A percentile compares a stretch with the other conserved stretches of the same genome.
phyloP scores from a whole-genome alignment of 306 rosid species.

The Glycine tomentella region DNA sequence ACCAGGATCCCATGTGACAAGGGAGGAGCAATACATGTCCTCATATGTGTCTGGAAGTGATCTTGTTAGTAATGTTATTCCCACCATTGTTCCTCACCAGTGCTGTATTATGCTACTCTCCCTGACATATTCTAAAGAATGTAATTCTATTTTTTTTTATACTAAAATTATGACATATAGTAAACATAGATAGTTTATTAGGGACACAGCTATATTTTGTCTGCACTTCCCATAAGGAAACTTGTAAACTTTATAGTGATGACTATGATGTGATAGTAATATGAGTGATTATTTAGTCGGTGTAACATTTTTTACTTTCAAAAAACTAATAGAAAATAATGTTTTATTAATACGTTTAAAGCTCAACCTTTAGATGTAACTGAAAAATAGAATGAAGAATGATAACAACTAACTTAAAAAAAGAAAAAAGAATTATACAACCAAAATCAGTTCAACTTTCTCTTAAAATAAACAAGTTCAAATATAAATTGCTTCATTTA shows the following conservation, averaged over 20 bases:
- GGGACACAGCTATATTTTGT: not conserved
- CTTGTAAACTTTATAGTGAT: slow-evolving; percentile 39
- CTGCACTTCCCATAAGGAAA: slow-evolving; percentile 5
- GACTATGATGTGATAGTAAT: no score
- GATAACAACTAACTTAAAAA: not conserved
- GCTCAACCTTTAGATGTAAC: no score
- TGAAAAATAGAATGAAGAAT: no score
- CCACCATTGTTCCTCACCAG: slow-evolving; percentile 67
- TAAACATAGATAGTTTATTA: slow-evolving; percentile 15
- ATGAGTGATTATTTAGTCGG: no score
- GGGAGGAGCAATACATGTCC: slow-evolving; percentile 52
- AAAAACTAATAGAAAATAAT: no score
- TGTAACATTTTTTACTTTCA: no score
- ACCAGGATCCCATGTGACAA: slow-evolving; percentile 42
- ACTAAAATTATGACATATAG: no score
- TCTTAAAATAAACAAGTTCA: no score
- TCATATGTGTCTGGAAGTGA: slow-evolving; percentile 61
- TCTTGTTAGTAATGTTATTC: slow-evolving; percentile 63
- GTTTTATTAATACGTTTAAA: no score
- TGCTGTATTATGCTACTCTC: not conserved
- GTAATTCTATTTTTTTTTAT: slow-evolving; percentile 22
- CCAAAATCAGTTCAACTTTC: no score
- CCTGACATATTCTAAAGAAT: not conserved
- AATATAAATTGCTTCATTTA: no score
- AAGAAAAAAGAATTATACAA: not conserved